phyloP scores from a whole-genome alignment of 2,329 filamentous ascomycete species.

The Colletotrichum lini region DNA sequence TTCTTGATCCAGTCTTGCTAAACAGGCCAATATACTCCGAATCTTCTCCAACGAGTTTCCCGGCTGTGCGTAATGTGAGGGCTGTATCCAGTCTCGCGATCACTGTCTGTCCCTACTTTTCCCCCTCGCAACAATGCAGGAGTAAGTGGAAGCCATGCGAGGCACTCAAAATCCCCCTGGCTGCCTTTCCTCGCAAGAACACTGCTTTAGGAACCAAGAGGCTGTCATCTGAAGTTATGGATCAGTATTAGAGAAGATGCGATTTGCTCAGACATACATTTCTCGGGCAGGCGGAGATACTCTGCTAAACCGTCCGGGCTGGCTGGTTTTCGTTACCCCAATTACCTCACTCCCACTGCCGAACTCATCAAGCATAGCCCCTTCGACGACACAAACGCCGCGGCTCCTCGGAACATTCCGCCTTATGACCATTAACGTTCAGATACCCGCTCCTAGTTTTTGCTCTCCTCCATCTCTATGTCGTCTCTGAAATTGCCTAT shows the following conservation, averaged over 20 bases:
- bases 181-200: conserved; percentile 6
- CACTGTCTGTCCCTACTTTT: conserved; percentile 11
- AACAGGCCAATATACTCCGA: not conserved
- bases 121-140: conserved; percentile 6
- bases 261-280: conserved; percentile 1
- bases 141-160: conserved; percentile 7
- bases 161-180: not conserved
- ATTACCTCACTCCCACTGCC: no score
- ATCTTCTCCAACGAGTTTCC: not conserved
- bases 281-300: not conserved
- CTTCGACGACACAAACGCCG: not conserved
- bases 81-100: conserved; percentile 6
- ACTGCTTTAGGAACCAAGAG: not conserved
- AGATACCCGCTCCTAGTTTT: no score
- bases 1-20: not conserved
- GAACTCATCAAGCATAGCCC: not conserved
- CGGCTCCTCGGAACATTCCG: not conserved
- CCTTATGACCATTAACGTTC: not conserved
- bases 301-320: not conserved
- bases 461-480: not conserved
- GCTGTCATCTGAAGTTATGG: not conserved
- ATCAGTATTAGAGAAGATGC: conserved; percentile 7
- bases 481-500: not conserved
- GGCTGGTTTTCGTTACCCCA: no score
- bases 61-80: not conserved